Evolutionary conservation across 129 eudicot species (phyloP).

Genomic region (Pulicaria dysenterica): DNA sequence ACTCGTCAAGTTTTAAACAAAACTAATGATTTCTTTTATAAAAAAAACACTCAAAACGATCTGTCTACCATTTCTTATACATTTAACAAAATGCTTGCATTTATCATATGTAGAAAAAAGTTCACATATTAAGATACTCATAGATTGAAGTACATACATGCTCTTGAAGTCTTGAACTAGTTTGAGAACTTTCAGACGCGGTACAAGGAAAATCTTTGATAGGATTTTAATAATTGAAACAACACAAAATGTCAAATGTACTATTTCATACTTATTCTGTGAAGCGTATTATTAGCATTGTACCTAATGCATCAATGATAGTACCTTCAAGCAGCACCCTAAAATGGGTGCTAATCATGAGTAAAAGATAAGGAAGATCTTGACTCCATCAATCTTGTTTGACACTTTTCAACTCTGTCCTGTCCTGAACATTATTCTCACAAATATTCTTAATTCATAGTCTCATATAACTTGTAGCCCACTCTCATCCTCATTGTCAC

Average conservation of each 20-base stretch:
- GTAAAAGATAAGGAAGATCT: constrained; percentile 26
- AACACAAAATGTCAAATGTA: constrained; percentile 23
- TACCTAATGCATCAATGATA: constrained; percentile 26
- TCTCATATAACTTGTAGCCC: no score
- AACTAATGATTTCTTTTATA: no score
- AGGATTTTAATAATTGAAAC: neutral
- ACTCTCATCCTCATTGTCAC: no score
- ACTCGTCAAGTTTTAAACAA: no score
- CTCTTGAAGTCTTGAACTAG: no score
- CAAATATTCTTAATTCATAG: no score
- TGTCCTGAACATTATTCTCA: constrained; percentile 5
- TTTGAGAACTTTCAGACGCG: neutral
- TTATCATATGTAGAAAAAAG: no score
- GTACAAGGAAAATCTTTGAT: neutral
- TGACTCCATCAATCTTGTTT: constrained; percentile 25
- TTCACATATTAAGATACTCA: no score
- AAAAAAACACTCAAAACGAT: no score
- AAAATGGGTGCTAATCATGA: constrained; percentile 30
- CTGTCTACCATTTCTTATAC: no score
- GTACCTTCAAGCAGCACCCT: constrained; percentile 24
- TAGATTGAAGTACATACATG: no score
- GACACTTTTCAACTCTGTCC: constrained; percentile 22
- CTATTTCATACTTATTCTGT: neutral
- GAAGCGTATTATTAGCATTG: constrained; percentile 19
- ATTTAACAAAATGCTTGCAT: no score